Conservation (phyloP, 2,329 filamentous ascomycete species). For the Colletotrichum trifolii region DNA sequence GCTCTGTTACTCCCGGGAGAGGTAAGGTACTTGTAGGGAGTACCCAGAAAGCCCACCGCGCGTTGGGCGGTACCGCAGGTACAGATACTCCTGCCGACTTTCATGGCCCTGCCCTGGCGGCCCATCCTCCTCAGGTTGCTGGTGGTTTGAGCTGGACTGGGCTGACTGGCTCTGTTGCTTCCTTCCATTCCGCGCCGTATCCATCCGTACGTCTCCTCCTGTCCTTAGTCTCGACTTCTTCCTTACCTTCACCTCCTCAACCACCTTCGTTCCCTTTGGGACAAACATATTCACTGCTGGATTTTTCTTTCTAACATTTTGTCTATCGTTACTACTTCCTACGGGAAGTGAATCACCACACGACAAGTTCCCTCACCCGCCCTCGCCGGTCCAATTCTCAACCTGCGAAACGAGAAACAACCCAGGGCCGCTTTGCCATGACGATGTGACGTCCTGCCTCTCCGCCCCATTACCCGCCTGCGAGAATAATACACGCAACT, state of each 20-base stretch:
- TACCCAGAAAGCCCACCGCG: no score
- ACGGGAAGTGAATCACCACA: slow-evolving; percentile 12
- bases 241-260: slow-evolving; percentile 29
- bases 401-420: slow-evolving; percentile 21
- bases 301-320: slow-evolving; percentile 8
- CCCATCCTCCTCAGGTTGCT: no score
- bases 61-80: no score
- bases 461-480: slow-evolving; percentile 31
- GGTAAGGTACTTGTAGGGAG: no score
- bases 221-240: slow-evolving; percentile 29
- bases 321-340: background rate
- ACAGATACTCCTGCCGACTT: slow-evolving; percentile 10
- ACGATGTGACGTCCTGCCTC: slow-evolving; percentile 36
- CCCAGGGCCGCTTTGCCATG: slow-evolving; percentile 23
- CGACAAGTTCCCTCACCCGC: slow-evolving; percentile 1
- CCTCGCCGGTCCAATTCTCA: background rate
- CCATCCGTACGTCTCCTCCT: slow-evolving; percentile 19
- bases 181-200: slow-evolving; percentile 16
- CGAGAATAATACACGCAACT: slow-evolving; percentile 31
- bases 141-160: slow-evolving; percentile 21
- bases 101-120: slow-evolving; percentile 6
- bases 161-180: slow-evolving; percentile 31
- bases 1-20: slow-evolving; percentile 4
- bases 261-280: slow-evolving; percentile 16
- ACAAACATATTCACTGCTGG: slow-evolving; percentile 12